A percentile compares a stretch with the other conserved stretches of the same genome.
These are phyloP conservation scores for Magnusiomyces suaveolens DNA, from an alignment of 1,139 yeast genomes.

Conservation along the genomic window DNA sequence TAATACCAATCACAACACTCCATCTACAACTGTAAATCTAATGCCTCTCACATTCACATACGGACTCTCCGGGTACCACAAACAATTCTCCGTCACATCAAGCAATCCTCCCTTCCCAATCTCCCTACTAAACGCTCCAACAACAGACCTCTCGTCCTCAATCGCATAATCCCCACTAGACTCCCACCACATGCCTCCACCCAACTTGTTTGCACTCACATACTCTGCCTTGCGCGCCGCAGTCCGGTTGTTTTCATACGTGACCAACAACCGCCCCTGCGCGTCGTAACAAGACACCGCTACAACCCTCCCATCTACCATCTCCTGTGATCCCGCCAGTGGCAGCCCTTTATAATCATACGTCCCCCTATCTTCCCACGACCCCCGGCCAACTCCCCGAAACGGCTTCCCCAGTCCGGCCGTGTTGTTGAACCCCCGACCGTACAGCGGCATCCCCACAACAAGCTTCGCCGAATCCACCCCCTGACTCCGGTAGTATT, in stretches of 20 bases:
- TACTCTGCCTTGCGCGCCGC: constrained; percentile 52
- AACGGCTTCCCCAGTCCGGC: constrained; percentile 39
- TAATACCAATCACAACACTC: no score
- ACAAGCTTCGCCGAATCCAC: constrained; percentile 47
- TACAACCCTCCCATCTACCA: constrained; percentile 44
- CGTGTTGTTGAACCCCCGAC: constrained; percentile 54
- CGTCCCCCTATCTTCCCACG: constrained; percentile 42
- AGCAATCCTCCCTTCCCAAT: constrained; percentile 15
- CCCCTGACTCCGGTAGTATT: constrained; percentile 37
- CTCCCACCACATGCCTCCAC: constrained; percentile 96
- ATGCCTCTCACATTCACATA: constrained; percentile 8
- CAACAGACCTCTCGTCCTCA: constrained; percentile 21
- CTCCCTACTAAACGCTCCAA: constrained; percentile 22
- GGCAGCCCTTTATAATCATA: constrained; percentile 50
- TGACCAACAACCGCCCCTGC: constrained; percentile 37
- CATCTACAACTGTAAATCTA: no score
- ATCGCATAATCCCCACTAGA: constrained; percentile 56
- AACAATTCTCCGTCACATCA: constrained; percentile 16
- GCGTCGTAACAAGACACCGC: constrained; percentile 50
- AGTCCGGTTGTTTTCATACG: constrained; percentile 57
- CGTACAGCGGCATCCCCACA: constrained; percentile 85
- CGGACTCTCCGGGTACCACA: constrained; percentile 11
- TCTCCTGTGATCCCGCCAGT: constrained; percentile 36
- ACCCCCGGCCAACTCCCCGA: constrained; percentile 45
- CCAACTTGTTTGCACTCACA: constrained; percentile 41